These are phyloP conservation scores for Leishmania major DNA, from an alignment of 208 protist species.

Conservation along the genomic window DNA sequence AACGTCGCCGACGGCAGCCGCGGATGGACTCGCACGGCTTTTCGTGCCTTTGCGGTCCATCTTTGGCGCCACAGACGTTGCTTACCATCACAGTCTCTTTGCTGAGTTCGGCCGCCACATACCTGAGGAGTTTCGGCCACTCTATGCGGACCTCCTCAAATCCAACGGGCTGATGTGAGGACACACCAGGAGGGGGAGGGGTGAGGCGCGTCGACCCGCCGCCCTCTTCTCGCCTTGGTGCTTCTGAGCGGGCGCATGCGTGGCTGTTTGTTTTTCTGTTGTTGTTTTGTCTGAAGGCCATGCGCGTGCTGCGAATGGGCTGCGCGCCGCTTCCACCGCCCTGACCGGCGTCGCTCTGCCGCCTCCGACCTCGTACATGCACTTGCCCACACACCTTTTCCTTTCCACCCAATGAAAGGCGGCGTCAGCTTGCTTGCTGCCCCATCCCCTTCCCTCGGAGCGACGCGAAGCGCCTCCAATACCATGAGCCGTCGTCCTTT, in stretches of 20 bases:
- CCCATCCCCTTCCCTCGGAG: not conserved
- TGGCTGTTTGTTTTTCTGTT: not conserved
- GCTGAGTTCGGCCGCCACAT: conserved; percentile 74
- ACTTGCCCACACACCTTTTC: not conserved
- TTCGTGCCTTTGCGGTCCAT: conserved; percentile 33
- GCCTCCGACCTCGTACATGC: not conserved
- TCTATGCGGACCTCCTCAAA: conserved; percentile 57
- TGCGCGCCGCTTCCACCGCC: not conserved
- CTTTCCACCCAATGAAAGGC: not conserved
- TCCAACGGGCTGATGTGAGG: conserved; percentile 3
- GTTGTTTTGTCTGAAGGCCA: not conserved
- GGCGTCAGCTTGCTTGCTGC: not conserved
- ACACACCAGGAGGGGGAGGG: not conserved
- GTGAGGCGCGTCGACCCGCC: not conserved
- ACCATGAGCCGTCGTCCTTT: not conserved
- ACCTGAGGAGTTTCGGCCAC: conserved; percentile 61
- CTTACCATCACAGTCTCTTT: conserved; percentile 34
- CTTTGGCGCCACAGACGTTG: conserved; percentile 51
- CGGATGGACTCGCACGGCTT: conserved; percentile 19
- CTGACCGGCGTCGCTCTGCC: not conserved
- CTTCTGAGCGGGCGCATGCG: not conserved
- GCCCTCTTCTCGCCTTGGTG: not conserved
- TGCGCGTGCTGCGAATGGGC: not conserved
- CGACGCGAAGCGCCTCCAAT: not conserved
- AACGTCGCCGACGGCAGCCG: conserved; percentile 5